A percentile compares a stretch with the other conserved stretches of the same genome.
Conservation (phyloP, 768 basidiomycete species). For the Dioszegia hungarica region DNA sequence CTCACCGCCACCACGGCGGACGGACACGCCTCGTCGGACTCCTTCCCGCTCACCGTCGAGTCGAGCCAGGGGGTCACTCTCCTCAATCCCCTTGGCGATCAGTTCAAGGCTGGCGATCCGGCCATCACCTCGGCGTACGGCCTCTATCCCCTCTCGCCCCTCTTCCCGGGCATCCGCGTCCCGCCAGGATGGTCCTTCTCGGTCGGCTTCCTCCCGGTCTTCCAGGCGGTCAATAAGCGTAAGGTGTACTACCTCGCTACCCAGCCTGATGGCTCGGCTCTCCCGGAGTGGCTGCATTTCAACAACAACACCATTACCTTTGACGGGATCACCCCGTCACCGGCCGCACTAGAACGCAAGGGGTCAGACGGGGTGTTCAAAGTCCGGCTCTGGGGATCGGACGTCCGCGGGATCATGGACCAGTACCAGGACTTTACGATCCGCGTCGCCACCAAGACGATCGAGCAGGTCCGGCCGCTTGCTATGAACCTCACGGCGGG, state of each 20-base stretch:
- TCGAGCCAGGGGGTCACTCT: constrained; percentile 53
- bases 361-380: constrained; percentile 52
- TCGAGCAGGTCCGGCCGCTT: constrained; percentile 50
- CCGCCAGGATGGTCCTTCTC: constrained; percentile 85
- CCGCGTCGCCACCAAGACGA: constrained; percentile 48
- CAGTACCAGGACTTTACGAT: constrained; percentile 64
- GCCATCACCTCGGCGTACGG: constrained; percentile 71
- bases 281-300: constrained; percentile 74
- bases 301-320: constrained; percentile 65
- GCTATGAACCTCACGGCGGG: constrained; percentile 68
- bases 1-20: constrained; percentile 60
- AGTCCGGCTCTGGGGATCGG: constrained; percentile 65
- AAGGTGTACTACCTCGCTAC: constrained; percentile 63
- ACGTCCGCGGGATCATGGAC: constrained; percentile 67
- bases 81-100: constrained; percentile 59
- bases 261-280: constrained; percentile 61
- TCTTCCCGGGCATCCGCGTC: constrained; percentile 58
- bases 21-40: constrained; percentile 54
- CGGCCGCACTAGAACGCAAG: constrained; percentile 40
- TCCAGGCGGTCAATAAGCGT: constrained; percentile 52
- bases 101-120: constrained; percentile 61
- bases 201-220: constrained; percentile 69
- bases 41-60: constrained; percentile 43
- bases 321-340: constrained; percentile 66
- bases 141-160: constrained; percentile 55